Evolutionary conservation across 2,329 filamentous ascomycete genomes (phyloP).

Genomic region (Trichoderma pleuroti): DNA sequence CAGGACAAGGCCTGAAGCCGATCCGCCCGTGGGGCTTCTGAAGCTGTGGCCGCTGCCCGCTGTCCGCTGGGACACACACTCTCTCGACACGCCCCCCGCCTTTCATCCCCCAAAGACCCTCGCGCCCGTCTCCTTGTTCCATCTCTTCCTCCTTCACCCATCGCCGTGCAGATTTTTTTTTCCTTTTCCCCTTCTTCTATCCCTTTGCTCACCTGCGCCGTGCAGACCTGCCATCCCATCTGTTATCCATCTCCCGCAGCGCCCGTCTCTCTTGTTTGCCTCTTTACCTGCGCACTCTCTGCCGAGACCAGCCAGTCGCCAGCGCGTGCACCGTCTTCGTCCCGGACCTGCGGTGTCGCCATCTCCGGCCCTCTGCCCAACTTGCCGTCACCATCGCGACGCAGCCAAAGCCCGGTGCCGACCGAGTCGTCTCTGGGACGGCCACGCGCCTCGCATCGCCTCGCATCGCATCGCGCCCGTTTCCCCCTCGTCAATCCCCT

Average conservation of each 20-base stretch:
- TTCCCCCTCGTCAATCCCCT: not conserved
- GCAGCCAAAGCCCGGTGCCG: not conserved
- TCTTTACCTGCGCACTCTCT: not conserved
- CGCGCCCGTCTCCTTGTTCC: conserved; percentile 18
- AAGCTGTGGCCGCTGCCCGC: conserved; percentile 21
- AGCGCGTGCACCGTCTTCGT: conserved; percentile 13
- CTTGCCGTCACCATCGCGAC: conserved; percentile 8
- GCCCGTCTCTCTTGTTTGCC: not conserved
- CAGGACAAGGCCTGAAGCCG: conserved; percentile 22
- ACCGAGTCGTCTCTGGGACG: not conserved
- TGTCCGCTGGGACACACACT: conserved; percentile 11
- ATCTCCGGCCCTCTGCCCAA: conserved; percentile 18
- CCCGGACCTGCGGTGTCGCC: conserved; percentile 23
- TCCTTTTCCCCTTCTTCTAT: not conserved
- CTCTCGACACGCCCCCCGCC: conserved; percentile 18
- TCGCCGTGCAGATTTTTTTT: not conserved
- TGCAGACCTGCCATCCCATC: not conserved
- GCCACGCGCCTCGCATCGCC: conserved; percentile 1
- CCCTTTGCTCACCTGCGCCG: not conserved
- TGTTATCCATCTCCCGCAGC: not conserved
- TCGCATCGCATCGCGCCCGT: not conserved
- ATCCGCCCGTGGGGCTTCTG: conserved; percentile 23
- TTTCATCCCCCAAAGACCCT: conserved; percentile 11
- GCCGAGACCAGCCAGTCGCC: not conserved
- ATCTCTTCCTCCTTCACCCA: conserved; percentile 16